Percentiles rank a stretch among this genome's conserved stretches.
phyloP scores from a whole-genome alignment of 768 basidiomycete genomes.

The Tulasnella sp. region DNA sequence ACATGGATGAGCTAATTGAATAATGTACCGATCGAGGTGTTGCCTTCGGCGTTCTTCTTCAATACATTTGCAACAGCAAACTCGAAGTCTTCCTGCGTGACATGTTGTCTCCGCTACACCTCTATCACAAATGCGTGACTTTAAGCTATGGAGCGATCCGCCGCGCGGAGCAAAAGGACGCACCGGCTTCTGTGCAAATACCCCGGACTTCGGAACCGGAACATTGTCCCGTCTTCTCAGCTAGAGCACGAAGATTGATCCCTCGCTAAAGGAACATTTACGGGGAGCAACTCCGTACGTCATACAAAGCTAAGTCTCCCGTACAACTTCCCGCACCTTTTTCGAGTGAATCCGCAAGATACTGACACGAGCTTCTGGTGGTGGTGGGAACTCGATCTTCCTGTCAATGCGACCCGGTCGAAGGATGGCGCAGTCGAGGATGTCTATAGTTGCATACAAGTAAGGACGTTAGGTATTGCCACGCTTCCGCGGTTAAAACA shows the following conservation, averaged over 20 bases:
- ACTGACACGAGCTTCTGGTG: conserved; percentile 93
- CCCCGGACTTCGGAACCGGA: conserved; percentile 96
- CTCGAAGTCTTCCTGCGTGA: conserved; percentile 98
- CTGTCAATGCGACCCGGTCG: conserved; percentile 93
- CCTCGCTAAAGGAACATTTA: conserved; percentile 97
- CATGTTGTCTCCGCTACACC: conserved; percentile 89
- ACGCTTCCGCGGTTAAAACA: neutral
- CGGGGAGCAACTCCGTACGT: neutral
- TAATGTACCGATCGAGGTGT: conserved; percentile 89
- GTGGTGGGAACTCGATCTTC: conserved; percentile 98
- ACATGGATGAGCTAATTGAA: conserved; percentile 43
- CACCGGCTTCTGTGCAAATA: conserved; percentile 94
- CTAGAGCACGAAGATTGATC: conserved; percentile 90
- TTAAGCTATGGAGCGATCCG: neutral
- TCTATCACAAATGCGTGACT: no score
- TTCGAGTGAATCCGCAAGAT: conserved; percentile 95
- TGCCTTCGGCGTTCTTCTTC: conserved; percentile 95
- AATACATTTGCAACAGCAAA: conserved; percentile 68
- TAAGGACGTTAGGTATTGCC: no score
- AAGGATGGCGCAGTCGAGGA: conserved; percentile 86
- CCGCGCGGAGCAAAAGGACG: conserved; percentile 28
- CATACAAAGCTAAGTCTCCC: neutral
- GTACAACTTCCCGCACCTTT: conserved; percentile 52
- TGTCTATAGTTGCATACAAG: conserved; percentile 45
- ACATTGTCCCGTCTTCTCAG: conserved; percentile 99